phyloP scores from a whole-genome alignment of 2,329 filamentous ascomycete species.

The Botryotinia convoluta region DNA sequence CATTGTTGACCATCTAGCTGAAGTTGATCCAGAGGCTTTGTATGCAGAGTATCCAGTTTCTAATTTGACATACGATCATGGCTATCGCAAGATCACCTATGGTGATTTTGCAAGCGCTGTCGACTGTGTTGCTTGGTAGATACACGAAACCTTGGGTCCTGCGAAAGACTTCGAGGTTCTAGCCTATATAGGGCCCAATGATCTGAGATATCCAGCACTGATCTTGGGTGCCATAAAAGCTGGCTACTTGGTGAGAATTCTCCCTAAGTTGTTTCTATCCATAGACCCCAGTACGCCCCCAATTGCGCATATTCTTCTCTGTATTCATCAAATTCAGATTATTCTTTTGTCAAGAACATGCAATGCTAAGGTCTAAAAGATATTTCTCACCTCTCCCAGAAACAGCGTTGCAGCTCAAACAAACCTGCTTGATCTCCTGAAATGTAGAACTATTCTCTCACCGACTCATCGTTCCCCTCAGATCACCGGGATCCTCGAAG shows the following conservation, averaged over 20 bases:
- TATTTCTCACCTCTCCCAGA: background rate
- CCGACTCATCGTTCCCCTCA: background rate
- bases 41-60: conserved; percentile 12
- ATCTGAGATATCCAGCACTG: conserved; percentile 8
- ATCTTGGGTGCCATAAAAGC: conserved; percentile 9
- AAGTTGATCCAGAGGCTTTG: background rate
- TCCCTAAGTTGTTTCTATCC: background rate
- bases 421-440: background rate
- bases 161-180: conserved; percentile 40
- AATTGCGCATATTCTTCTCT: background rate
- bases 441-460: background rate
- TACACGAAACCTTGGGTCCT: conserved; percentile 20
- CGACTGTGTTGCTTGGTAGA: conserved; percentile 24
- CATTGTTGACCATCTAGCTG: background rate
- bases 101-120: conserved; percentile 26
- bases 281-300: background rate
- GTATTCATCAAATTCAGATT: background rate
- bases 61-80: background rate
- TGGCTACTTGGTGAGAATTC: background rate
- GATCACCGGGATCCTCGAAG: background rate
- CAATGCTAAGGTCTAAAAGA: background rate
- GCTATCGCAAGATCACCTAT: conserved; percentile 22
- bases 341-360: background rate
- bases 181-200: conserved; percentile 43
- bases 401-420: background rate